Conservation (phyloP, 352 stramenopile genomes). For the Hyaloperonospora arabidopsidis region DNA sequence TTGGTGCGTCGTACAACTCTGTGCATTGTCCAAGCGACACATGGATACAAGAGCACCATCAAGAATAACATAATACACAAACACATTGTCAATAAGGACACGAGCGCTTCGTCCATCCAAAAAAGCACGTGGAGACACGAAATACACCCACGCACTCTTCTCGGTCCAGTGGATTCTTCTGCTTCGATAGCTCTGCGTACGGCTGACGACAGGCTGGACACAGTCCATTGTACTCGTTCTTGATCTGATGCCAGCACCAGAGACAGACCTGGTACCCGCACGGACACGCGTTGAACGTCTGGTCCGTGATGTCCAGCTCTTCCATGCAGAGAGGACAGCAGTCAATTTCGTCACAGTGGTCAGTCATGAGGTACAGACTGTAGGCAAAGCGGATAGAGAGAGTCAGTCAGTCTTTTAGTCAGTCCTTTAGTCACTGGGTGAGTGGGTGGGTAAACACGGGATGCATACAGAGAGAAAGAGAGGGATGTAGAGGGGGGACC, state of each 20-base stretch:
- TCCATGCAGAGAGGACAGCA: slow-evolving; percentile 98
- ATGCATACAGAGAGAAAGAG: not conserved
- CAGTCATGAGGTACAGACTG: slow-evolving; percentile 32
- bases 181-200: slow-evolving; percentile 91
- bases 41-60: slow-evolving; percentile 2
- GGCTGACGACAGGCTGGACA: slow-evolving; percentile 96
- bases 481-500: not conserved
- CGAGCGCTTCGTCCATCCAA: too few species aligned
- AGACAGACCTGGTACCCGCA: slow-evolving; percentile 99
- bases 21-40: not conserved
- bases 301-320: slow-evolving; percentile 96
- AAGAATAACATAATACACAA: not conserved
- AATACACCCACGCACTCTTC: slow-evolving; percentile 75
- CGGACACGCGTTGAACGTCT: slow-evolving; percentile 97
- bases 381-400: not conserved
- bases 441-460: too few species aligned
- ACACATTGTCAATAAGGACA: too few species aligned
- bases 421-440: too few species aligned
- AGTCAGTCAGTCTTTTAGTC: not conserved
- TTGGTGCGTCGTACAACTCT: slow-evolving; percentile 74
- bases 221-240: slow-evolving; percentile 96
- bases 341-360: slow-evolving; percentile 71
- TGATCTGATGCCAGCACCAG: slow-evolving; percentile 99
- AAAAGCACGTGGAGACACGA: not conserved
- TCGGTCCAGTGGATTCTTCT: slow-evolving; percentile 90